These are phyloP conservation scores for Phytophthora pseudosyringae DNA, from an alignment of 352 stramenopile genomes.

Conservation along the genomic window DNA sequence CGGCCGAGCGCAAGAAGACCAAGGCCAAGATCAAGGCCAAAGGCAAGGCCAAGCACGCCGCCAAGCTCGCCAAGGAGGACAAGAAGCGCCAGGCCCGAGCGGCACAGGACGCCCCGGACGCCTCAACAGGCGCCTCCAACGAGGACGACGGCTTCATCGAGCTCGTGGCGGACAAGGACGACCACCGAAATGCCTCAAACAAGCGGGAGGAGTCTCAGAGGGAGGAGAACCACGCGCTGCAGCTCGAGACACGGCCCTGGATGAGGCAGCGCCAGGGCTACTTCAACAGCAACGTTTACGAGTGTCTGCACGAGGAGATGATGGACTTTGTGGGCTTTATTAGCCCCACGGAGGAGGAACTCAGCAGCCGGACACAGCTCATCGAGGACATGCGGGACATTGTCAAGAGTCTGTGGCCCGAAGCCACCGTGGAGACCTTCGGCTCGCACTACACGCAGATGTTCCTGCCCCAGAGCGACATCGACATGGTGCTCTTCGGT, in stretches of 20 bases:
- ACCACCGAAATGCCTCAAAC: constrained; percentile 7
- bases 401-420: constrained; percentile 61
- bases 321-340: constrained; percentile 94
- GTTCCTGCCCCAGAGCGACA: constrained; percentile 92
- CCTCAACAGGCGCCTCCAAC: background rate
- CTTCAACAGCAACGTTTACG: constrained; percentile 74
- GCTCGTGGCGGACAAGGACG: constrained; percentile 30
- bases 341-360: constrained; percentile 83
- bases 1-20: constrained; percentile 48
- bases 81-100: constrained; percentile 41
- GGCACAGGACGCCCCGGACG: constrained; percentile 1
- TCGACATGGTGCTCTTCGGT: constrained; percentile 94
- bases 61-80: constrained; percentile 61
- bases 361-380: constrained; percentile 64
- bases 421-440: constrained; percentile 89
- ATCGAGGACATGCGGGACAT: constrained; percentile 79
- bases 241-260: constrained; percentile 68
- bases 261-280: constrained; percentile 71
- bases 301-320: constrained; percentile 96
- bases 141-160: constrained; percentile 63
- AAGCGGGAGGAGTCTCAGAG: constrained; percentile 18
- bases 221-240: constrained; percentile 30
- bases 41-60: constrained; percentile 54
- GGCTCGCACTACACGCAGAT: constrained; percentile 94
- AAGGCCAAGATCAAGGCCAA: constrained; percentile 73